Percentiles rank a stretch among this genome's conserved stretches.
Evolutionary conservation across 2,329 filamentous ascomycete species (phyloP).

Genomic region (Curvularia sp.): DNA sequence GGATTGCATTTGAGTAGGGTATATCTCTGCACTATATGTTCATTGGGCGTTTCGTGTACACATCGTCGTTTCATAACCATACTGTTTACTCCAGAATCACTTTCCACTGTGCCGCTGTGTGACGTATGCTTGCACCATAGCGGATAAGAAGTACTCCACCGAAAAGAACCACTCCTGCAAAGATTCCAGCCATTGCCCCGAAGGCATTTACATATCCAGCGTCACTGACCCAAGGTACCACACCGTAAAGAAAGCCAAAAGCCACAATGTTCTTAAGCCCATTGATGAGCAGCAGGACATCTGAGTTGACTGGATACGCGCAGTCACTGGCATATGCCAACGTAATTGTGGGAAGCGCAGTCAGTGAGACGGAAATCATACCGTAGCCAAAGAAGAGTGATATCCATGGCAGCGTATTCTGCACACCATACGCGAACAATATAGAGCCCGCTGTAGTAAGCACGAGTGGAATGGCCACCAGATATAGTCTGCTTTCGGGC

Average conservation of each 20-base stretch:
- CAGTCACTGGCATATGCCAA: conserved; percentile 56
- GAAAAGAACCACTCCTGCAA: conserved; percentile 44
- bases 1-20: not conserved
- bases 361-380: conserved; percentile 55
- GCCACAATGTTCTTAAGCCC: conserved; percentile 57
- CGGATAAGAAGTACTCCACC: conserved; percentile 40
- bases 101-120: conserved; percentile 46
- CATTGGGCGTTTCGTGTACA: not conserved
- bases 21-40: conserved; percentile 3
- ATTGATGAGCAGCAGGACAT: conserved; percentile 49
- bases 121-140: conserved; percentile 44
- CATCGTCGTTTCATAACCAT: not conserved
- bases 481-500: conserved; percentile 54
- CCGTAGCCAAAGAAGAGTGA: conserved; percentile 57
- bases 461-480: conserved; percentile 52
- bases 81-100: conserved; percentile 42
- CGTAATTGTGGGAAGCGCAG: conserved; percentile 44
- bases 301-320: conserved; percentile 48
- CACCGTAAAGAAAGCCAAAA: conserved; percentile 57
- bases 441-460: conserved; percentile 55
- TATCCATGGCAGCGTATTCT: conserved; percentile 52
- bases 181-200: conserved; percentile 50
- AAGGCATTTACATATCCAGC: conserved; percentile 48
- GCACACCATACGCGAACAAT: conserved; percentile 56
- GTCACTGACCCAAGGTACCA: conserved; percentile 53